These are phyloP conservation scores for Botryotinia convoluta DNA, from an alignment of 2,329 filamentous ascomycete species.

Conservation along the genomic window DNA sequence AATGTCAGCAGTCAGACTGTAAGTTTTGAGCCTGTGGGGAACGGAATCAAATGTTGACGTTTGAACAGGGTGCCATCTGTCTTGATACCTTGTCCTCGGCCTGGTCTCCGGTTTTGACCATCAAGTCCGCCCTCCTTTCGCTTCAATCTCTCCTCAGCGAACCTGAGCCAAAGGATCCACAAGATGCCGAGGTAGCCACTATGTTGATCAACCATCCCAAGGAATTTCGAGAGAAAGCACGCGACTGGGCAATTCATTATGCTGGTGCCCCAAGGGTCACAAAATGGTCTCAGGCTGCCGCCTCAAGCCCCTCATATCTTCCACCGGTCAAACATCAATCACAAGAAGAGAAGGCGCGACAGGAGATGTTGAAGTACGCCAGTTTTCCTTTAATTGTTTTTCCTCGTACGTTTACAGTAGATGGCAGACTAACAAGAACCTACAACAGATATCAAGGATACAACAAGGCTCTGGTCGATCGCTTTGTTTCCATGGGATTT, in stretches of 20 bases:
- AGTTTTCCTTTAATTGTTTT: conserved; percentile 1
- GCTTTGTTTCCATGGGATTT: conserved; percentile 90
- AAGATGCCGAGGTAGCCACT: conserved; percentile 90
- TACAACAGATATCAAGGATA: conserved; percentile 75
- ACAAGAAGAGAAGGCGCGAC: conserved; percentile 33
- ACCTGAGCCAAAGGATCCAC: conserved; percentile 93
- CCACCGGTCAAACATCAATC: conserved; percentile 31
- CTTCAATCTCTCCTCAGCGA: conserved; percentile 89
- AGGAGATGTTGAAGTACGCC: conserved; percentile 29
- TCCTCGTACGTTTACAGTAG: background rate
- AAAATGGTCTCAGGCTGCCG: conserved; percentile 45
- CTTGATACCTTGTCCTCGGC: conserved; percentile 85
- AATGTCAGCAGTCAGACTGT: conserved; percentile 95
- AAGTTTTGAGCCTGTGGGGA: conserved; percentile 40
- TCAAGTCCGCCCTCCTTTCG: conserved; percentile 92
- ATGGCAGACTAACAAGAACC: conserved; percentile 24
- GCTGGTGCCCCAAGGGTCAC: conserved; percentile 69
- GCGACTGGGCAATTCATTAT: conserved; percentile 85
- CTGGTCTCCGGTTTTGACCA: conserved; percentile 95
- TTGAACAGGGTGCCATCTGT: conserved; percentile 82
- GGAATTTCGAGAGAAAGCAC: conserved; percentile 75
- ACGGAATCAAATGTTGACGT: conserved; percentile 30
- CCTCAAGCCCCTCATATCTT: conserved; percentile 38
- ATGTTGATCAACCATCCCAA: conserved; percentile 81
- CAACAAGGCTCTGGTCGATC: conserved; percentile 76